phyloP scores from a whole-genome alignment of 495 filamentous ascomycete species.

The Daldinia caldariorum region DNA sequence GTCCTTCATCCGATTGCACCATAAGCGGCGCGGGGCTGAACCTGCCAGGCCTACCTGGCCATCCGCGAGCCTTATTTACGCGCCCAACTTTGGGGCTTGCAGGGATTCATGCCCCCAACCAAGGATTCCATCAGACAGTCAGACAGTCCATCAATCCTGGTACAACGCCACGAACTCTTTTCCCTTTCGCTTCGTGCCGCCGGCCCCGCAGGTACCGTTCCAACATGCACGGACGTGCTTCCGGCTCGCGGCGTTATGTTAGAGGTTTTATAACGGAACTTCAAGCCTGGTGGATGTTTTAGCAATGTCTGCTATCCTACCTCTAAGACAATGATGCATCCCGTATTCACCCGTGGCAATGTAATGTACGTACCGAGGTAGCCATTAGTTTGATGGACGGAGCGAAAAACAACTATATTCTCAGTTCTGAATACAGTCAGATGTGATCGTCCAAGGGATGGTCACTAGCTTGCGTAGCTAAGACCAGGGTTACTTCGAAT shows the following conservation, averaged over 20 bases:
- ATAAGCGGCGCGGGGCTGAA: slow-evolving; percentile 50
- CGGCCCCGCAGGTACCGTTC: slow-evolving; percentile 40
- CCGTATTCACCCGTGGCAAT: slow-evolving; percentile 26
- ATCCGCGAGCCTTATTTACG: slow-evolving; percentile 61
- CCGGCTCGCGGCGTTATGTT: slow-evolving; percentile 31
- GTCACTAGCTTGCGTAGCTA: slow-evolving; percentile 39
- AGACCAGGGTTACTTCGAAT: slow-evolving; percentile 34
- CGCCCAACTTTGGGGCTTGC: slow-evolving; percentile 55
- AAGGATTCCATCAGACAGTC: slow-evolving; percentile 43
- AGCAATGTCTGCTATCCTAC: slow-evolving; percentile 31
- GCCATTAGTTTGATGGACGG: slow-evolving; percentile 14
- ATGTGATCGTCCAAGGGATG: slow-evolving; percentile 34
- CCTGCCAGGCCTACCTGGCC: slow-evolving; percentile 46
- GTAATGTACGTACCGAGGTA: slow-evolving; percentile 4
- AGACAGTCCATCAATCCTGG: slow-evolving; percentile 36
- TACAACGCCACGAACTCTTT: slow-evolving; percentile 43
- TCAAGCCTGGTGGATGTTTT: slow-evolving; percentile 17
- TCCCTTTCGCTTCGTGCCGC: slow-evolving; percentile 50
- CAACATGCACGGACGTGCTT: slow-evolving; percentile 39
- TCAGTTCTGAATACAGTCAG: slow-evolving; percentile 31
- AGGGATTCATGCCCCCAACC: slow-evolving; percentile 51
- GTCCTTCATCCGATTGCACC: slow-evolving; percentile 57
- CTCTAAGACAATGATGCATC: slow-evolving; percentile 17
- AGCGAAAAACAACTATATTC: slow-evolving; percentile 21
- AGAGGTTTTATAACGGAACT: slow-evolving; percentile 31